These are phyloP conservation scores for Erysiphe neolycopersici DNA, from an alignment of 2,329 filamentous ascomycete genomes.

Conservation along the genomic window DNA sequence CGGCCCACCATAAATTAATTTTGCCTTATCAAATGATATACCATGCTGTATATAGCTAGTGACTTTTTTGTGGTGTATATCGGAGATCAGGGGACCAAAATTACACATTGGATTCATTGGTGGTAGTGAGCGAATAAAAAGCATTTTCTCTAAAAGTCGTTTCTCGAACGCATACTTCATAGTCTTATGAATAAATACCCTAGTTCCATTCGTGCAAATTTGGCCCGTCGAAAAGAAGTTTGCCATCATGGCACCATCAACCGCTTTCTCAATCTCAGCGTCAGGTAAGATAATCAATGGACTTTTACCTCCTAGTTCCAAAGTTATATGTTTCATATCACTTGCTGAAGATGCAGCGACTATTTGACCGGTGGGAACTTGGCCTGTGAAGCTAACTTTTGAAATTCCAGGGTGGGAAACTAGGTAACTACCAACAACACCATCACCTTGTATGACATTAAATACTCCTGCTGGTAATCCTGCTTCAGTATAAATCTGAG, in stretches of 20 bases:
- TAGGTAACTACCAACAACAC: constrained; percentile 49
- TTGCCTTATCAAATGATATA: constrained; percentile 44
- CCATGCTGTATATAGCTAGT: constrained; percentile 51
- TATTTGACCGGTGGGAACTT: constrained; percentile 59
- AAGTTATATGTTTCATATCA: constrained; percentile 72
- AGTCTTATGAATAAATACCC: constrained; percentile 49
- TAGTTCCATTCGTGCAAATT: constrained; percentile 78
- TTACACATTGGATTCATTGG: constrained; percentile 49
- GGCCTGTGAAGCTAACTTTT: constrained; percentile 77
- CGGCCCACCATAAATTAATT: constrained; percentile 42
- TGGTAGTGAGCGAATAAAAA: constrained; percentile 42
- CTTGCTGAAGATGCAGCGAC: constrained; percentile 51
- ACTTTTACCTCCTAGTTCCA: constrained; percentile 77
- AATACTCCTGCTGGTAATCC: constrained; percentile 62
- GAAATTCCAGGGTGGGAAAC: constrained; percentile 46
- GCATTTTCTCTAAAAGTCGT: constrained; percentile 40
- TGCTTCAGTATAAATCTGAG: constrained; percentile 51
- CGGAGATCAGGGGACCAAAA: constrained; percentile 59
- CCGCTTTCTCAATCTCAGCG: constrained; percentile 52
- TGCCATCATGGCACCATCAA: constrained; percentile 74
- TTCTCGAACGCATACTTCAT: constrained; percentile 44
- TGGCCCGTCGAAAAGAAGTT: constrained; percentile 84
- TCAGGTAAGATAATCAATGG: constrained; percentile 59
- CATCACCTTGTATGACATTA: constrained; percentile 63
- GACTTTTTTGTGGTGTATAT: constrained; percentile 51